These are phyloP conservation scores for Pseudocercospora fijiensis DNA, from an alignment of 2,329 filamentous ascomycete species.

Conservation along the genomic window DNA sequence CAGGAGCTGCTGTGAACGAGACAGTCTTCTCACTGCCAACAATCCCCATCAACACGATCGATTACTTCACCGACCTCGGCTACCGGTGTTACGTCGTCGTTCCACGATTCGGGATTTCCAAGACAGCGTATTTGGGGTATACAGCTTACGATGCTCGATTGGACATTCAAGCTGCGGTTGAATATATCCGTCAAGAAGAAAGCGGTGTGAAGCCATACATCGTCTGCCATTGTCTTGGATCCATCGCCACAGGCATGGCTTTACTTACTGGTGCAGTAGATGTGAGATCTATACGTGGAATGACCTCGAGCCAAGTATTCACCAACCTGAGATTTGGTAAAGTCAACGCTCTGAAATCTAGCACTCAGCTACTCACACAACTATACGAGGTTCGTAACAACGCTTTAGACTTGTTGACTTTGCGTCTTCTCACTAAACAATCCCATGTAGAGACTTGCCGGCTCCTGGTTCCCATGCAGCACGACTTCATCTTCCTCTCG, in stretches of 20 bases:
- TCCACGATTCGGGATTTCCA: constrained; percentile 58
- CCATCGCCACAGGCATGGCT: constrained; percentile 60
- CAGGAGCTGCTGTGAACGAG: constrained; percentile 63
- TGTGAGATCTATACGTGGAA: not conserved
- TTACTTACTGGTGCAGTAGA: constrained; percentile 41
- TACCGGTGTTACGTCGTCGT: constrained; percentile 61
- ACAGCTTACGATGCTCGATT: constrained; percentile 62
- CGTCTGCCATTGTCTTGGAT: constrained; percentile 64
- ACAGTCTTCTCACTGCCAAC: constrained; percentile 63
- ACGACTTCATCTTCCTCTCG: constrained; percentile 52
- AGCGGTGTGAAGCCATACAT: constrained; percentile 50
- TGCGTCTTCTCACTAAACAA: too few species aligned
- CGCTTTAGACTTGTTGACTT: too few species aligned
- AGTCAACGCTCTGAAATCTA: not conserved
- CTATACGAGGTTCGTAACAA: constrained; percentile 37
- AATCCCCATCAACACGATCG: constrained; percentile 62
- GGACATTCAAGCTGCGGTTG: constrained; percentile 58
- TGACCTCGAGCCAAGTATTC: not conserved
- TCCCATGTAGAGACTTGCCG: constrained; percentile 40
- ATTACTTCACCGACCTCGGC: constrained; percentile 61
- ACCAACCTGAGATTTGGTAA: not conserved
- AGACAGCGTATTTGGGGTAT: constrained; percentile 53
- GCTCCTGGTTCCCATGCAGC: constrained; percentile 57
- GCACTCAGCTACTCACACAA: constrained; percentile 40
- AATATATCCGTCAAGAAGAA: constrained; percentile 26